These are phyloP conservation scores for Picochlorum sp. DNA, from an alignment of 139 green algal genomes.

Conservation along the genomic window DNA sequence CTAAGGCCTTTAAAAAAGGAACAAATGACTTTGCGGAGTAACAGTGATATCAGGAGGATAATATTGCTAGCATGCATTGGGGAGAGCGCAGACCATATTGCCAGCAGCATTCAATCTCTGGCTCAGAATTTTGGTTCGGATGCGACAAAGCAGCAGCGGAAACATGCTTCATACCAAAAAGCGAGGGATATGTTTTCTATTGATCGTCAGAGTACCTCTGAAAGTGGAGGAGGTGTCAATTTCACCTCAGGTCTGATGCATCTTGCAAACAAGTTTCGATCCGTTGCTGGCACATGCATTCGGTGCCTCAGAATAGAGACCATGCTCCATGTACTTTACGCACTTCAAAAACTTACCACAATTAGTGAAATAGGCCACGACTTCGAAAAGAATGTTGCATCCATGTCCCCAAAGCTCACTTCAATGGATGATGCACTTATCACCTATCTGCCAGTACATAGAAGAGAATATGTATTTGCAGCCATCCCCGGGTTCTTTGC, in stretches of 20 bases:
- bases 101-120: conserved; percentile 30
- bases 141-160: background rate
- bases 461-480: conserved; percentile 44
- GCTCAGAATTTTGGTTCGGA: background rate
- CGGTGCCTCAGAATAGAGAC: conserved; percentile 50
- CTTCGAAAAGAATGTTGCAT: background rate
- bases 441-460: conserved; percentile 26
- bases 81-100: conserved; percentile 39
- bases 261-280: conserved; percentile 39
- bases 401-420: conserved; percentile 6
- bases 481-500: conserved; percentile 28
- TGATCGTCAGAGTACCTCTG: background rate
- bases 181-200: too few relatives aligned
- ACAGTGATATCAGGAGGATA: conserved; percentile 4
- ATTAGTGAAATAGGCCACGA: background rate
- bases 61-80: conserved; percentile 27
- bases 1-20: conserved; percentile 1
- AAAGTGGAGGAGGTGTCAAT: background rate
- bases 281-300: conserved; percentile 40
- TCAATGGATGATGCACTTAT: conserved; percentile 38
- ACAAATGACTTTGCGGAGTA: conserved; percentile 12
- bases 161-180: too few relatives aligned
- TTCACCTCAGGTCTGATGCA: conserved; percentile 28
- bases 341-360: conserved; percentile 16
- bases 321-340: conserved; percentile 35